Evolutionary conservation across 345 rosid genomes (phyloP).

Genomic region (Hirschfeldia incana): DNA sequence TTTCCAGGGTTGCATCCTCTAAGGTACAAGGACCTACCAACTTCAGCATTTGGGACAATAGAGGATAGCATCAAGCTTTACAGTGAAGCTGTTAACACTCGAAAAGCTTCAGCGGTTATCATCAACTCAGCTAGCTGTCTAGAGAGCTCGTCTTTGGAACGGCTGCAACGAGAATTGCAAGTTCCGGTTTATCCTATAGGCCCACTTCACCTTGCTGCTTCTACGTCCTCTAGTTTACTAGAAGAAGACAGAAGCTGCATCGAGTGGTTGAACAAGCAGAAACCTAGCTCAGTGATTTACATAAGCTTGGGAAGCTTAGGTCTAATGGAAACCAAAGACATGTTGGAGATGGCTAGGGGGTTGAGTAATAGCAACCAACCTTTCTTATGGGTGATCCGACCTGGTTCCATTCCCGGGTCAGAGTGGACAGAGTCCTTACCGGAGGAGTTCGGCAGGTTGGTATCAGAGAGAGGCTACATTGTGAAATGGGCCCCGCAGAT

Average conservation of each 20-base stretch:
- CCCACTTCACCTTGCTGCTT: slow-evolving; percentile 32
- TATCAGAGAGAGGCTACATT: slow-evolving; percentile 40
- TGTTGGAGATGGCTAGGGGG: slow-evolving; percentile 39
- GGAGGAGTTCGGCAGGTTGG: slow-evolving; percentile 30
- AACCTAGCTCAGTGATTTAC: slow-evolving; percentile 49
- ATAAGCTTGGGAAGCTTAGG: slow-evolving; percentile 64
- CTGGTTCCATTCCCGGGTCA: slow-evolving; percentile 16
- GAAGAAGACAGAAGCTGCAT: slow-evolving; percentile 50
- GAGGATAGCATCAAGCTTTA: slow-evolving; percentile 35
- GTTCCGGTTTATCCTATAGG: slow-evolving; percentile 41
- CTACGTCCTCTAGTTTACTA: slow-evolving; percentile 21
- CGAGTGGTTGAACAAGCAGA: slow-evolving; percentile 23
- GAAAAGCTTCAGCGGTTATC: slow-evolving; percentile 38
- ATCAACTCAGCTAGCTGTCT: slow-evolving; percentile 35
- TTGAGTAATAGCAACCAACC: slow-evolving; percentile 44
- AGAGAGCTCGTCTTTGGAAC: not conserved
- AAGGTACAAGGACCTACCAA: slow-evolving; percentile 35
- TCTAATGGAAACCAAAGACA: slow-evolving; percentile 14
- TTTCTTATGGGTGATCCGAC: slow-evolving; percentile 54
- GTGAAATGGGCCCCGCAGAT: slow-evolving; percentile 16
- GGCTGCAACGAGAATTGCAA: slow-evolving; percentile 22
- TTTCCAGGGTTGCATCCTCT: slow-evolving; percentile 36
- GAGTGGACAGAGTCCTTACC: slow-evolving; percentile 35
- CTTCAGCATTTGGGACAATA: slow-evolving; percentile 3
- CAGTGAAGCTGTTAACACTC: not conserved